phyloP scores from a whole-genome alignment of 228 moss, liverwort and hornwort genomes.

The Sphagnum magellanicum region DNA sequence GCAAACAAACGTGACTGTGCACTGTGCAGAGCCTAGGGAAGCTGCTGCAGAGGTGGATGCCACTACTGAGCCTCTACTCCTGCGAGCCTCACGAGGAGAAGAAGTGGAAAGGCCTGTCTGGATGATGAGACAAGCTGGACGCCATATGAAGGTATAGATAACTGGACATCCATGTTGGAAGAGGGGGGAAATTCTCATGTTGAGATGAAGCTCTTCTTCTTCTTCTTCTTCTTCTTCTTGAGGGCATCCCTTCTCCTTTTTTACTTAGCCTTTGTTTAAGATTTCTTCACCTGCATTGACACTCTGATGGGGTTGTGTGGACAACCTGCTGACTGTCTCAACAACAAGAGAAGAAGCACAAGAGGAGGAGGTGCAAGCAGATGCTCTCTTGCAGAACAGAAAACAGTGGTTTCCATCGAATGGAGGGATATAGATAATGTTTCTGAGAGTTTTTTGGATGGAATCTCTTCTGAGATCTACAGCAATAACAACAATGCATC shows the following conservation, averaged over 20 bases:
- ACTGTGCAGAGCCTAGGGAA: neutral
- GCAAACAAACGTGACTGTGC: too few species aligned
- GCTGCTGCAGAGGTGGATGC: slow-evolving; percentile 37
- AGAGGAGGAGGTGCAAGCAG: too few species aligned
- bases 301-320: too few species aligned
- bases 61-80: slow-evolving; percentile 53
- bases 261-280: too few species aligned
- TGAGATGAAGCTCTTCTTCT: neutral
- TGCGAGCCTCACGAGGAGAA: slow-evolving; percentile 86
- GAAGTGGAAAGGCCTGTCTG: slow-evolving; percentile 84
- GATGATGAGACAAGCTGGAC: slow-evolving; percentile 97
- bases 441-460: slow-evolving; percentile 17
- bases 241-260: too few species aligned
- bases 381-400: too few species aligned
- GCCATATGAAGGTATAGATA: slow-evolving; percentile 80
- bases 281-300: too few species aligned
- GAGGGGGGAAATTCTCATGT: too few species aligned
- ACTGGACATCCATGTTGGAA: neutral
- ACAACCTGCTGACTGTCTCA: too few species aligned
- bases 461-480: slow-evolving; percentile 16
- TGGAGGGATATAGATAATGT: slow-evolving; percentile 14
- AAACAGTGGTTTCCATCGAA: slow-evolving; percentile 10
- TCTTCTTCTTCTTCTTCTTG: neutral
- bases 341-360: too few species aligned
- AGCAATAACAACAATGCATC: too few species aligned